Evolutionary conservation across 1,139 yeast species (phyloP).

Genomic region (Taphrina confusa): DNA sequence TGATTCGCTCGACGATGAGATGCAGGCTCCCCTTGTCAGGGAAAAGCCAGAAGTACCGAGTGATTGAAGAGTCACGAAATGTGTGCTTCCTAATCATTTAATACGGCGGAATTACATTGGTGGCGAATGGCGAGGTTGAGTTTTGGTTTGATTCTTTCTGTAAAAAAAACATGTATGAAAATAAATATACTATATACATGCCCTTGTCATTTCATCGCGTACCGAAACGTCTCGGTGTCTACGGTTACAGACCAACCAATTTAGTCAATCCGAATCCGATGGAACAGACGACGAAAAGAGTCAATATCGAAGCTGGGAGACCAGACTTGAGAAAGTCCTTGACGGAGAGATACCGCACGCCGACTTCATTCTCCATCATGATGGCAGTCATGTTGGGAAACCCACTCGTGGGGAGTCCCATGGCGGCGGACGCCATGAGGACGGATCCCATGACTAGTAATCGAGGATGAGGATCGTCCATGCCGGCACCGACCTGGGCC

Average conservation of each 20-base stretch:
- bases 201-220: too few relatives aligned
- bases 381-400: constrained; percentile 96
- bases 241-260: constrained; percentile 21
- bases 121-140: too few relatives aligned
- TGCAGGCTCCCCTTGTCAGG: too few relatives aligned
- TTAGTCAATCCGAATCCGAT: constrained; percentile 65
- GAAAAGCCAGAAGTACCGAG: too few relatives aligned
- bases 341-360: constrained; percentile 80
- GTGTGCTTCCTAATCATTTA: too few relatives aligned
- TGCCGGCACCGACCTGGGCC: constrained; percentile 75
- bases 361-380: constrained; percentile 85
- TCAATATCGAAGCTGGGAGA: constrained; percentile 76
- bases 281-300: constrained; percentile 68
- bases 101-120: too few relatives aligned
- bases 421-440: constrained; percentile 82
- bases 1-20: too few relatives aligned
- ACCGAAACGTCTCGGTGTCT: too few relatives aligned
- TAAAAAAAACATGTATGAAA: too few relatives aligned
- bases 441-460: constrained; percentile 82
- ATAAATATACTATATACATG: too few relatives aligned
- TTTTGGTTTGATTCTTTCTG: too few relatives aligned
- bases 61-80: too few relatives aligned
- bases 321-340: constrained; percentile 83
- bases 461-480: constrained; percentile 70
- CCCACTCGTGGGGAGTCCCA: constrained; percentile 96